Conservation (phyloP, 306 rosid genomes). For the Acacia melanoxylon region DNA sequence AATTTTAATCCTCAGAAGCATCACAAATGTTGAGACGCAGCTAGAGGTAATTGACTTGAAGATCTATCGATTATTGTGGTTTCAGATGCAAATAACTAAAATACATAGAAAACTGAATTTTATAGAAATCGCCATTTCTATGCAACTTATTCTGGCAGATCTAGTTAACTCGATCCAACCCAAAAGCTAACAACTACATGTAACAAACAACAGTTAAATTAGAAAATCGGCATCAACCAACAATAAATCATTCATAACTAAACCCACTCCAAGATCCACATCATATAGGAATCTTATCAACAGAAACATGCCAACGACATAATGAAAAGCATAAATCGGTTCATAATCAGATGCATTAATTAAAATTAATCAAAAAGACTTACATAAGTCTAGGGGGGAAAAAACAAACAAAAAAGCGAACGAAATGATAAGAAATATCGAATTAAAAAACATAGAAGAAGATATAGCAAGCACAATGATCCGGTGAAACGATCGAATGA, state of each 20-base stretch:
- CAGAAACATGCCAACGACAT: neutral
- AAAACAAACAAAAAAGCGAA: neutral
- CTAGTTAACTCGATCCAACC: neutral
- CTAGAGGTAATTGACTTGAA: neutral
- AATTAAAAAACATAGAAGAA: neutral
- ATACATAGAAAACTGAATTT: neutral
- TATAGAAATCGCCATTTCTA: too few relatives aligned
- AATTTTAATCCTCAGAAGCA: neutral
- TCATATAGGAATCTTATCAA: neutral
- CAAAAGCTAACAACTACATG: neutral
- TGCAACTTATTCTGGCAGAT: neutral
- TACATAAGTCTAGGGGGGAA: neutral
- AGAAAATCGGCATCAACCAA: neutral
- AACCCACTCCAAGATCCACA: neutral
- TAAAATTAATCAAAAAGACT: neutral
- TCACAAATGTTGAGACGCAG: neutral
- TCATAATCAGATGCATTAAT: neutral
- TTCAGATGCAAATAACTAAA: neutral
- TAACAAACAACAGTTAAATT: neutral
- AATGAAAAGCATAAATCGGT: neutral
- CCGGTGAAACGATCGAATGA: neutral
- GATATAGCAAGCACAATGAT: neutral
- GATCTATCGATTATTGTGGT: neutral
- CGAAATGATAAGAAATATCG: neutral
- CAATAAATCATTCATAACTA: neutral